Evolutionary conservation across 192 early-diverging fungal species (phyloP).

Genomic region (Anaeromyces robustus): DNA sequence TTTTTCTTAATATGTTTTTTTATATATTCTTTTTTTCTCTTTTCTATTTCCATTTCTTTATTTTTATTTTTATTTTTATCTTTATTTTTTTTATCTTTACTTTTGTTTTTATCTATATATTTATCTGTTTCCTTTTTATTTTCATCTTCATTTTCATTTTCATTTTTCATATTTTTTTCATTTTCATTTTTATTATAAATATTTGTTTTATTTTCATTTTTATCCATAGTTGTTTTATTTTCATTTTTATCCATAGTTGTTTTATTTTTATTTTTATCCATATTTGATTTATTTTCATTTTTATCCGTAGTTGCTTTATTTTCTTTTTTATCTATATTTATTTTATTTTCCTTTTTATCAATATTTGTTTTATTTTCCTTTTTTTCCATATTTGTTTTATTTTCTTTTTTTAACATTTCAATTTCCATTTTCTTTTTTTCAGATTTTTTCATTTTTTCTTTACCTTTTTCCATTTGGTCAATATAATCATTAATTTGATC

Average conservation of each 20-base stretch:
- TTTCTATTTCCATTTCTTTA: not conserved
- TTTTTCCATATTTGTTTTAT: not conserved
- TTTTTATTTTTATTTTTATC: not conserved
- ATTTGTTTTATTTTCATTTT: no score
- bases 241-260: no score
- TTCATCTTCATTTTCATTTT: not conserved
- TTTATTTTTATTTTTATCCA: no score
- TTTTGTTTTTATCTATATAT: no score
- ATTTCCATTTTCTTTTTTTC: not conserved
- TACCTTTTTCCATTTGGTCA: not conserved
- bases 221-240: no score
- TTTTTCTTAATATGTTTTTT: not conserved
- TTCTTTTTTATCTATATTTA: no score
- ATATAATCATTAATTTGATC: not conserved
- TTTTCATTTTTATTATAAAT: no score
- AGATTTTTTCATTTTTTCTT: not conserved
- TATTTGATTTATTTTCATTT: no score
- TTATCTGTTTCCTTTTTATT: not conserved
- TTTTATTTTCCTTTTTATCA: not conserved
- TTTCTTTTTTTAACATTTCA: not conserved
- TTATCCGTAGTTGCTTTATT: no score
- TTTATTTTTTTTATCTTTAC: not conserved
- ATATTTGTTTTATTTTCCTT: not conserved
- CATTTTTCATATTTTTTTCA: no score
- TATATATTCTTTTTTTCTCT: not conserved